phyloP scores from a whole-genome alignment of 1,284 basidiomycete genomes.

The Boletus sp. region DNA sequence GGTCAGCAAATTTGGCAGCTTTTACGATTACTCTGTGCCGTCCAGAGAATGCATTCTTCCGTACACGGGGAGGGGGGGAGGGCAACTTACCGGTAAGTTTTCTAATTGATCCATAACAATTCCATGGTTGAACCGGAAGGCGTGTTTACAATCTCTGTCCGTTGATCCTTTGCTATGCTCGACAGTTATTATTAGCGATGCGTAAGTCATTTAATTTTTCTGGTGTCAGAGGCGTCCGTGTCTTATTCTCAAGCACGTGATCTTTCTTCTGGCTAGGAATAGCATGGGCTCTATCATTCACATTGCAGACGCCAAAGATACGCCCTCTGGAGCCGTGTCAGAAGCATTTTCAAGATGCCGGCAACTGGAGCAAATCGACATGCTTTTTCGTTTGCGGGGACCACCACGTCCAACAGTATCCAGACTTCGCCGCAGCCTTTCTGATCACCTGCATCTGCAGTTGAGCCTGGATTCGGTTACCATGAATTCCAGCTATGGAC shows the following conservation, averaged over 20 bases:
- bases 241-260: constrained; percentile 4
- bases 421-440: not conserved
- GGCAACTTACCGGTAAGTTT: constrained; percentile 15
- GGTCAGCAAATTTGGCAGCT: constrained; percentile 1
- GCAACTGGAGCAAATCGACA: not conserved
- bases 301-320: constrained; percentile 2
- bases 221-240: not conserved
- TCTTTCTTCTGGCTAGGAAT: constrained; percentile 16
- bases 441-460: constrained; percentile 10
- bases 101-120: not conserved
- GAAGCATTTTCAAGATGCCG: constrained; percentile 16
- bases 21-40: not conserved
- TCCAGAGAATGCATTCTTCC: constrained; percentile 1
- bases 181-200: constrained; percentile 15
- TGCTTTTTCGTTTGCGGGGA: not conserved
- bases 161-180: not conserved
- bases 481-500: constrained; percentile 1
- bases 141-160: not conserved
- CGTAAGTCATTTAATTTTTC: constrained; percentile 18
- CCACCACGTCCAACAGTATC: not conserved
- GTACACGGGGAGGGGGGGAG: not conserved
- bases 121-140: not conserved
- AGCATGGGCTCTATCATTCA: constrained; percentile 6
- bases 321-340: not conserved
- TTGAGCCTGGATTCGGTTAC: not conserved